Evolutionary conservation across 306 rosid species (phyloP).

Genomic region (Comarum palustre): DNA sequence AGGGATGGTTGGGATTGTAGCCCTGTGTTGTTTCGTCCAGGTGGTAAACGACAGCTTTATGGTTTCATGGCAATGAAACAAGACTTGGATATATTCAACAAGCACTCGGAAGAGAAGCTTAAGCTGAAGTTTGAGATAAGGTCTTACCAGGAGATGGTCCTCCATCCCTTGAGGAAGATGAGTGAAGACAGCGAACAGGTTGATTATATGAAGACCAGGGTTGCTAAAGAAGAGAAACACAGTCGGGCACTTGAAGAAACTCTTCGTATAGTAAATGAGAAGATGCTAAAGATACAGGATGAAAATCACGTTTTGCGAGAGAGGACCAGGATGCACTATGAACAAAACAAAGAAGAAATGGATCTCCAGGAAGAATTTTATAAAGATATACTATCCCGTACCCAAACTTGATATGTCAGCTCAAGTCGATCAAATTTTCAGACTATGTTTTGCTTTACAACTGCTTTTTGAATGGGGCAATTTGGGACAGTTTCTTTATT

Average conservation of each 20-base stretch:
- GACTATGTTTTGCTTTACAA: background rate
- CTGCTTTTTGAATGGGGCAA: background rate
- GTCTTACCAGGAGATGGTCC: conserved; percentile 74
- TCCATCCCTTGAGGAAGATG: conserved; percentile 56
- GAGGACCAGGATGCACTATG: conserved; percentile 32
- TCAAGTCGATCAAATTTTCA: background rate
- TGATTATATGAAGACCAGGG: conserved; percentile 27
- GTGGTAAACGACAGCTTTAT: conserved; percentile 73
- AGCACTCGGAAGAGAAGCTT: conserved; percentile 65
- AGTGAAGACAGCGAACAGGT: conserved; percentile 52
- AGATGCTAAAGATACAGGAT: conserved; percentile 24
- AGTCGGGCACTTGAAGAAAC: conserved; percentile 29
- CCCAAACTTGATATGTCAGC: background rate
- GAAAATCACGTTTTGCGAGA: conserved; percentile 38
- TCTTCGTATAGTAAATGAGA: conserved; percentile 33
- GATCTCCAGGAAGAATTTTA: conserved; percentile 14
- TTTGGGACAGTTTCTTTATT: background rate
- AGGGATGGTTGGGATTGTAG: conserved; percentile 54
- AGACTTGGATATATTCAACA: conserved; percentile 68
- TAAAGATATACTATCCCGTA: conserved; percentile 2
- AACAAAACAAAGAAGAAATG: conserved; percentile 31
- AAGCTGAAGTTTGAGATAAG: conserved; percentile 61
- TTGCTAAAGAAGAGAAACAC: conserved; percentile 30
- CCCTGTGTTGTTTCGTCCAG: conserved; percentile 39
- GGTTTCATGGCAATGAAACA: conserved; percentile 73